Base-by-base conservation (phyloP, 257 asterid species). In the Nicotiana noctiflora region DNA sequence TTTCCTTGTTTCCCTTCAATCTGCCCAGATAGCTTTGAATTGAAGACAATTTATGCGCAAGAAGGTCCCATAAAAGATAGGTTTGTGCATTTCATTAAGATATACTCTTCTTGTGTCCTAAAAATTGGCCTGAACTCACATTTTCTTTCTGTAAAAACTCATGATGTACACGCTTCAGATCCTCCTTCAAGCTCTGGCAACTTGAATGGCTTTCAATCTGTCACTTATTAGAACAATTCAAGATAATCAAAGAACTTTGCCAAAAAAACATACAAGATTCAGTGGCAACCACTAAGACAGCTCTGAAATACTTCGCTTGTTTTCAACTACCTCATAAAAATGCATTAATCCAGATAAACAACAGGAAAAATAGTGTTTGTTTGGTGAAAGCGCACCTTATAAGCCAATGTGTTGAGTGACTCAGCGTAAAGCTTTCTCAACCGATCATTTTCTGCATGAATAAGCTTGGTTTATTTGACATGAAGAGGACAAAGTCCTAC, bases 171-270 rank as follows among this genome's bases (percentile, higher is more conserved):
- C 83, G 81, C 63, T 87, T 84, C 78, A 85, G 66, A 65, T 87
- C 86, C 79, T 85, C 85, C 79, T 85, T 85, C 87, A 87, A 81
- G 66, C 64, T 67, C 51, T 81, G 87, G 83, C 44, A 85, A 80
- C 76, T 82, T 34, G 83, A 79, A 6, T 65, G 86, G 46, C 72
- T 80, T 64, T 87, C 90, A 76, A 87, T 74, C 90, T 84, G 85
- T 60, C 57, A 29, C 59, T 59, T 51, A 51, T 40, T 57, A 31
- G 44, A 60, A 59, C 1, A 40, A 27, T 75, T 14, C 40, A 60
- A n/a, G 21, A 63, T 52, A 60, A 64, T 25, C 8, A 79, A 32
- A 46, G 32, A 64, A 40, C 64, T 51, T 21, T n/a, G 25, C 2
- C 77, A 75, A 27, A 15, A 19, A 40, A 70, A 23, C 77, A 70